phyloP scores from a whole-genome alignment of 106 monocot genomes.

The Dendrobium catenatum region DNA sequence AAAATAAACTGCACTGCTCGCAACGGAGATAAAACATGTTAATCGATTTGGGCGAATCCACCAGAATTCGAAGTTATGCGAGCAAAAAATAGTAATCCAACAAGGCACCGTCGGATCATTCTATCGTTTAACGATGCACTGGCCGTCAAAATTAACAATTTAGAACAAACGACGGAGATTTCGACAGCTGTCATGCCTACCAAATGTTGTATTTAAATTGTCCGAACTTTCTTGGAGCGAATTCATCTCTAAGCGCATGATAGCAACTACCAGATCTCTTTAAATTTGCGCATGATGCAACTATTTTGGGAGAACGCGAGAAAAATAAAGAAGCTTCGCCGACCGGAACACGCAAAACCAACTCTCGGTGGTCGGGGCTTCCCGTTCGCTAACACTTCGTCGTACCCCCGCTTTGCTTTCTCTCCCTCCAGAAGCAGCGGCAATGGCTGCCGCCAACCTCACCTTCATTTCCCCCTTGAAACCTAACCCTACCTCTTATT shows the following conservation, averaged over 20 bases:
- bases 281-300: neutral
- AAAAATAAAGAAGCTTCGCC: neutral
- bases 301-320: too few relatives aligned
- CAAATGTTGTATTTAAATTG: neutral
- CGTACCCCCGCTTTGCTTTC: neutral
- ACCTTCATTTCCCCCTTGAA: slow-evolving; percentile 12
- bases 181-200: neutral
- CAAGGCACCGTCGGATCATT: neutral
- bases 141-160: neutral
- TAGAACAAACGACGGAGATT: too few relatives aligned
- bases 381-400: neutral
- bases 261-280: neutral
- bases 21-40: neutral
- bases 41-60: neutral
- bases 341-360: neutral
- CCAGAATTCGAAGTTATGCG: too few relatives aligned
- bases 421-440: neutral
- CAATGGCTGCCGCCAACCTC: slow-evolving; percentile 20
- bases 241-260: neutral
- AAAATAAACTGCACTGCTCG: too few relatives aligned
- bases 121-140: neutral
- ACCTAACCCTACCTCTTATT: slow-evolving; percentile 17
- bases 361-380: neutral
- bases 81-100: neutral
- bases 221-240: neutral